Evolutionary conservation across 2,329 filamentous ascomycete species (phyloP).

Genomic region (Xylaria sp.): DNA sequence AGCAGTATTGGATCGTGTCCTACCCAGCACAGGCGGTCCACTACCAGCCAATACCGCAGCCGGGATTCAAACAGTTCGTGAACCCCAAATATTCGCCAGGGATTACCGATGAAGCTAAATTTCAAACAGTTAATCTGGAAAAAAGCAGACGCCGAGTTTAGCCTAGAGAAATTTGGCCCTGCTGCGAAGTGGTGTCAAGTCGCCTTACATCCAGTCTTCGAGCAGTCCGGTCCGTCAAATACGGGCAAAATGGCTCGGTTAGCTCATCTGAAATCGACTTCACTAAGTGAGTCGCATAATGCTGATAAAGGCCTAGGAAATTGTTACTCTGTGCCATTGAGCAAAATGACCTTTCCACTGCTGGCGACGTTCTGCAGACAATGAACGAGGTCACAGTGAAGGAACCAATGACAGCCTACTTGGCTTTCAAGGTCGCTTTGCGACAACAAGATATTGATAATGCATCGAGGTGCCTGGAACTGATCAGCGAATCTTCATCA

Average conservation of each 20-base stretch:
- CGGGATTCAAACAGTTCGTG: constrained; percentile 72
- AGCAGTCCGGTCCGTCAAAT: constrained; percentile 72
- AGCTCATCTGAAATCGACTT: constrained; percentile 21
- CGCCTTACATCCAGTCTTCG: constrained; percentile 74
- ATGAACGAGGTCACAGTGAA: constrained; percentile 69
- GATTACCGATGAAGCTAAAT: constrained; percentile 19
- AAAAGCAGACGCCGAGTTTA: constrained; percentile 70
- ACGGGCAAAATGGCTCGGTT: constrained; percentile 75
- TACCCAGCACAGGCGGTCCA: constrained; percentile 56
- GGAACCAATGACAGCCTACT: constrained; percentile 74
- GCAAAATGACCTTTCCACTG: constrained; percentile 64
- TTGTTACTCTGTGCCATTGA: constrained; percentile 76
- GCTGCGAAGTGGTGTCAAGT: constrained; percentile 78
- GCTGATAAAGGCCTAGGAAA: constrained; percentile 64
- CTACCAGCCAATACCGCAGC: constrained; percentile 71
- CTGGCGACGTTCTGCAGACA: constrained; percentile 64
- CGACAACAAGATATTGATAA: constrained; percentile 65
- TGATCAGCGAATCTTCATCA: constrained; percentile 63
- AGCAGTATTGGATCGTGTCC: constrained; percentile 51
- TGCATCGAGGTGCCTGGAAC: constrained; percentile 72
- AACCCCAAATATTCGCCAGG: not conserved
- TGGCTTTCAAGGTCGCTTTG: constrained; percentile 80
- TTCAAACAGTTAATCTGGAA: constrained; percentile 80
- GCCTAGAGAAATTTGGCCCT: constrained; percentile 61
- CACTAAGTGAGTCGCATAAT: not conserved